Evolutionary conservation across 148 eudicot genomes (phyloP).

Genomic region (Vaccinium darrowii): DNA sequence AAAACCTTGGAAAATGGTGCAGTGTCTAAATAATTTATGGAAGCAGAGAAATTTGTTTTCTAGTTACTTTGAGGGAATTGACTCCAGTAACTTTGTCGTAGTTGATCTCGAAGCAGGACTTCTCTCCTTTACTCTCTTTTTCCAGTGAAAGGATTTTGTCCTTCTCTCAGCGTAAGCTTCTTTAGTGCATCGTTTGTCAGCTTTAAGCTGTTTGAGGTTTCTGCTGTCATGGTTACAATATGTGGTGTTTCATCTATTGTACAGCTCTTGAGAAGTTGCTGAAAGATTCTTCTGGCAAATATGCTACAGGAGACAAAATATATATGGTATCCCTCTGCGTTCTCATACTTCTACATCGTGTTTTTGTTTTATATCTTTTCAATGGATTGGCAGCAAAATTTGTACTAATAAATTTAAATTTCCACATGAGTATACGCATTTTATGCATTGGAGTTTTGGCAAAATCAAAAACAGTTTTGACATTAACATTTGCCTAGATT

Average conservation of each 20-base stretch:
- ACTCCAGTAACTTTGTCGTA: not conserved
- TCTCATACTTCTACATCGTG: not conserved
- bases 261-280: constrained; percentile 51
- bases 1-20: not conserved
- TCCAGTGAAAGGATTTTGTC: not conserved
- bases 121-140: not conserved
- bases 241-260: not conserved
- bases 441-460: too few species aligned
- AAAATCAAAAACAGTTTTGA: too few species aligned
- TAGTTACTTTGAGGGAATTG: not conserved
- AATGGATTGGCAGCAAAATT: not conserved
- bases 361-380: not conserved
- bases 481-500: too few species aligned
- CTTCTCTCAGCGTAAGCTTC: not conserved
- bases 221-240: not conserved
- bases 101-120: not conserved
- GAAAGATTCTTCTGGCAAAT: constrained; percentile 37
- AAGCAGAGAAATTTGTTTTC: not conserved
- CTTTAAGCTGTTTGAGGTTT: constrained; percentile 7
- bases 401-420: too few species aligned
- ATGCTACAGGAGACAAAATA: constrained; percentile 42
- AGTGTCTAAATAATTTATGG: not conserved
- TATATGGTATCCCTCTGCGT: constrained; percentile 31
- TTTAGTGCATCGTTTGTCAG: not conserved
- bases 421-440: too few species aligned